phyloP scores from a whole-genome alignment of 1,139 yeast genomes.

The Suhomyces panamericanus region DNA sequence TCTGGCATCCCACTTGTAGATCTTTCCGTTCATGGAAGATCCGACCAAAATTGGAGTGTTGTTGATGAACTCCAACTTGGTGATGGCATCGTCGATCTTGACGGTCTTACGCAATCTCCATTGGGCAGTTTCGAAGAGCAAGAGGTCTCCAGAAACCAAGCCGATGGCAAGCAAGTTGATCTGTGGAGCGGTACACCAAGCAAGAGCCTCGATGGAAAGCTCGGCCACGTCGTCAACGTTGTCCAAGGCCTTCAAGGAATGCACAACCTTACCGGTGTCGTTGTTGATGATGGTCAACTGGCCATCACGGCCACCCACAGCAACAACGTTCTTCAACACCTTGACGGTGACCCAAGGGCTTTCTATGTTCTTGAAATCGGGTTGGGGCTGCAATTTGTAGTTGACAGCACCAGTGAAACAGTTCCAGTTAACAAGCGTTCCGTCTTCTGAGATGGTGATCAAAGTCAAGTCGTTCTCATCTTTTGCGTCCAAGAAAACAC shows the following conservation, averaged over 20 bases:
- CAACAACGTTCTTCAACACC: slow-evolving; percentile 49
- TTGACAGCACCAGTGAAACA: slow-evolving; percentile 71
- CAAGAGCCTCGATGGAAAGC: slow-evolving; percentile 79
- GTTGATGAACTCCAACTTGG: slow-evolving; percentile 68
- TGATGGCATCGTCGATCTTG: slow-evolving; percentile 75
- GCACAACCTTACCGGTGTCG: slow-evolving; percentile 70
- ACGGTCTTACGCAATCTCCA: slow-evolving; percentile 83
- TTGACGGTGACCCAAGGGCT: slow-evolving; percentile 87
- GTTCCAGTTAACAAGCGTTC: slow-evolving; percentile 86
- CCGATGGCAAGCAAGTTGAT: slow-evolving; percentile 74
- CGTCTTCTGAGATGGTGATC: slow-evolving; percentile 85
- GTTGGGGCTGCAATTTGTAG: slow-evolving; percentile 62
- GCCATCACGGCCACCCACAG: slow-evolving; percentile 87
- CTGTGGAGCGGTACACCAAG: slow-evolving; percentile 71
- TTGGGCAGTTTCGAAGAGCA: slow-evolving; percentile 76
- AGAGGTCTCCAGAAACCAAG: slow-evolving; percentile 81
- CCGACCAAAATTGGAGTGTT: slow-evolving; percentile 62
- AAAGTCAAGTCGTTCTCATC: slow-evolving; percentile 62
- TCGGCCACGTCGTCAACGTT: slow-evolving; percentile 65
- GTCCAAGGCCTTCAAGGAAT: slow-evolving; percentile 63
- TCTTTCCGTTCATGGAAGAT: slow-evolving; percentile 79
- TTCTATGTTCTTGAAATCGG: slow-evolving; percentile 65
- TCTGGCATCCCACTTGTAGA: slow-evolving; percentile 87
- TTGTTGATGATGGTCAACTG: slow-evolving; percentile 72
- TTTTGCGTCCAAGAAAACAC: slow-evolving; percentile 66